phyloP scores from a whole-genome alignment of 805 yeast species.

The Ogataea sp. region DNA sequence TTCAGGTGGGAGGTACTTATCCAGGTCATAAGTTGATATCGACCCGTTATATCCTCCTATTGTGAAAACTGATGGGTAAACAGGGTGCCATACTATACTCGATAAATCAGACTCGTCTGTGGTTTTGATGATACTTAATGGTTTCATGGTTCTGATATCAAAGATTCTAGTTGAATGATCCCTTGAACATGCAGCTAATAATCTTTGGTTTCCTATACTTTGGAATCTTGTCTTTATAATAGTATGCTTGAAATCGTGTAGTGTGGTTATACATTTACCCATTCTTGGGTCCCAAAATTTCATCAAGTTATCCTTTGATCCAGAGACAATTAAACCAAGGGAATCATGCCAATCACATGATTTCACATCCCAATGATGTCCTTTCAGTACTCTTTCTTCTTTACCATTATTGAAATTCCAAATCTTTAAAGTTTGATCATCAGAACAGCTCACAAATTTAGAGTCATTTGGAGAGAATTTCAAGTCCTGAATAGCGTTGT shows the following conservation, averaged over 20 bases:
- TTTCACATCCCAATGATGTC: conserved; percentile 99
- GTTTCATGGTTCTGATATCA: conserved; percentile 81
- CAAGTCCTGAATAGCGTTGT: conserved; percentile 78
- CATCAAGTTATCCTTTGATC: conserved; percentile 90
- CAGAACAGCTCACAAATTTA: conserved; percentile 89
- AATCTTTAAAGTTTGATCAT: conserved; percentile 81
- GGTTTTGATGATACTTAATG: conserved; percentile 63
- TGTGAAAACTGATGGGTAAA: conserved; percentile 69
- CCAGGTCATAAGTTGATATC: conserved; percentile 66
- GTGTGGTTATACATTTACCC: conserved; percentile 63
- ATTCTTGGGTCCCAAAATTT: conserved; percentile 96
- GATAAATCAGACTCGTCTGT: conserved; percentile 72
- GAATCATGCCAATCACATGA: conserved; percentile 95
- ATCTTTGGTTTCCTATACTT: conserved; percentile 43
- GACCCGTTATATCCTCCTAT: conserved; percentile 90
- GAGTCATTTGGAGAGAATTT: conserved; percentile 87
- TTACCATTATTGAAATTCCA: conserved; percentile 91
- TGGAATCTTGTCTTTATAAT: conserved; percentile 83
- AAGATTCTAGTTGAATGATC: conserved; percentile 85
- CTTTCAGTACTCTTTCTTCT: conserved; percentile 72
- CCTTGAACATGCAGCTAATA: conserved; percentile 80
- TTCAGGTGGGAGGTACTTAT: conserved; percentile 36
- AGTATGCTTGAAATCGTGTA: conserved; percentile 91
- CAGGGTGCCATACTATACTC: conserved; percentile 88
- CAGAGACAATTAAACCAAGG: conserved; percentile 80